Percentiles rank a stretch among this genome's conserved stretches.
phyloP scores from a whole-genome alignment of 495 filamentous ascomycete genomes.

The Terfezia claveryi region DNA sequence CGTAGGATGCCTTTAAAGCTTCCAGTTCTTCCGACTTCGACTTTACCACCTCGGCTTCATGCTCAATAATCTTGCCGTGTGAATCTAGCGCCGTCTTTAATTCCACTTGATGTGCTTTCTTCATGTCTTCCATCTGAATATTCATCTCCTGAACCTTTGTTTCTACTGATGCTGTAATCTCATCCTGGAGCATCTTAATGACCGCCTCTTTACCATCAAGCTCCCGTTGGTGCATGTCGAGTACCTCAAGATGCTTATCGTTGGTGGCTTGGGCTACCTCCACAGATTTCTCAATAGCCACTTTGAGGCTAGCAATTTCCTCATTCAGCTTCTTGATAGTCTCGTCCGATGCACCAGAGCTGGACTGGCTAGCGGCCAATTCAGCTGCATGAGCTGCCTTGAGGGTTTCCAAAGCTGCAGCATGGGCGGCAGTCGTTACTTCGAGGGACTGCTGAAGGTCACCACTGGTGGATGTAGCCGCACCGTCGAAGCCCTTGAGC shows the following conservation, averaged over 20 bases:
- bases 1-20: constrained; percentile 15
- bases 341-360: constrained; percentile 2
- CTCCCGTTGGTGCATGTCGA: constrained; percentile 11
- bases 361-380: constrained; percentile 5
- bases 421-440: constrained; percentile 2
- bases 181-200: constrained; percentile 25
- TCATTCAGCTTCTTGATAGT: constrained; percentile 1
- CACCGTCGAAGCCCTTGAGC: constrained; percentile 4
- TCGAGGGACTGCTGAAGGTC: constrained; percentile 11
- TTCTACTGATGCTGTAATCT: constrained; percentile 24
- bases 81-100: constrained; percentile 11
- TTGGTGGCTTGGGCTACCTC: constrained; percentile 15
- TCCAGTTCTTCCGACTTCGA: constrained; percentile 21
- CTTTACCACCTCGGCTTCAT: constrained; percentile 23
- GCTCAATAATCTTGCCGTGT: constrained; percentile 23
- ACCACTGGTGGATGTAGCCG: constrained; percentile 6
- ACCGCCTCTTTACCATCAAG: constrained; percentile 26
- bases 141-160: constrained; percentile 23
- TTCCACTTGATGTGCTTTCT: constrained; percentile 21
- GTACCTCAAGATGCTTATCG: constrained; percentile 23
- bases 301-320: constrained; percentile 10
- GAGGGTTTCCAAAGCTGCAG: constrained; percentile 11
- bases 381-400: constrained; percentile 14
- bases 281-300: constrained; percentile 15
- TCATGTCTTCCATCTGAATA: constrained; percentile 22